Conservation (phyloP, 1,284 basidiomycete species). For the Fomes fomentarius region DNA sequence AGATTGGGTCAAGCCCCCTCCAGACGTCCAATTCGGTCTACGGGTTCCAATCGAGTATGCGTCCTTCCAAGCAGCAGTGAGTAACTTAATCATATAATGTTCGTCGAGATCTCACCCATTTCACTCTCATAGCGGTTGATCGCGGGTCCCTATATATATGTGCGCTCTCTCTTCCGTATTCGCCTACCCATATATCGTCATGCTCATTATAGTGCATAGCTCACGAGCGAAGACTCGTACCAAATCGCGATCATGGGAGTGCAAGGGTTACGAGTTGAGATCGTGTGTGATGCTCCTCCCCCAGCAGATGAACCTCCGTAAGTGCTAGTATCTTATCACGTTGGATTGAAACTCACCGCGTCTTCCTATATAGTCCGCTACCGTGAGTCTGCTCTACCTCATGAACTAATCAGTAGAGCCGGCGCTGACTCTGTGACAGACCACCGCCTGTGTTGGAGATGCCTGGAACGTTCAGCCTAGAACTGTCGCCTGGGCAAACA, state of each 20-base stretch:
- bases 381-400: constrained; percentile 53
- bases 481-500: constrained; percentile 72
- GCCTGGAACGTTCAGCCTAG: constrained; percentile 80
- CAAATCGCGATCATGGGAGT: constrained; percentile 81
- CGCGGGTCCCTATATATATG: constrained; percentile 78
- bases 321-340: constrained; percentile 36
- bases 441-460: constrained; percentile 84
- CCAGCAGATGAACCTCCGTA: constrained; percentile 77
- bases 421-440: constrained; percentile 39
- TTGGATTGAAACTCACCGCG: constrained; percentile 7
- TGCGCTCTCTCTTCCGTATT: constrained; percentile 29
- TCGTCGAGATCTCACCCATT: constrained; percentile 15
- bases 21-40: constrained; percentile 69
- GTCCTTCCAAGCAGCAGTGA: constrained; percentile 76
- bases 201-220: constrained; percentile 41
- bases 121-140: constrained; percentile 62
- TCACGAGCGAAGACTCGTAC: constrained; percentile 81
- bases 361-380: constrained; percentile 50
- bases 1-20: constrained; percentile 82
- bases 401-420: neutral
- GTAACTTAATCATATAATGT: constrained; percentile 26
- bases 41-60: constrained; percentile 83
- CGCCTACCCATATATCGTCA: neutral
- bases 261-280: constrained; percentile 78
- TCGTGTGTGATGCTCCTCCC: constrained; percentile 78